Evolutionary conservation across 2,329 filamentous ascomycete genomes (phyloP), one percentile per base, ranked within the genome.

Genomic region (Phialophora verrucosa): DNA sequence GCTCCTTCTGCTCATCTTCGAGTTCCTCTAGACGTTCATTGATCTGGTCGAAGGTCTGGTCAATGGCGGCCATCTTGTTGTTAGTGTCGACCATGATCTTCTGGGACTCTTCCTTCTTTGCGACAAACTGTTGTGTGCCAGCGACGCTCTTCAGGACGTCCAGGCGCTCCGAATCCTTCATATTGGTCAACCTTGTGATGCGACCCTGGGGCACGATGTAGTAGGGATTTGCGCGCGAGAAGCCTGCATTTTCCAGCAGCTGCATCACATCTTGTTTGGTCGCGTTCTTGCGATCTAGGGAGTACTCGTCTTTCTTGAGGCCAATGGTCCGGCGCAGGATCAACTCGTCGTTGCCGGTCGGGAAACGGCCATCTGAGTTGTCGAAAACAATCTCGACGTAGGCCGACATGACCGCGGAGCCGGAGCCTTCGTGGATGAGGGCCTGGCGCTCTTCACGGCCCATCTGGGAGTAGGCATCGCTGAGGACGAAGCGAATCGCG

Each of bases 341-440:
- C 56, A 98, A 88, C 77, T 99, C 94, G 67, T 93, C 90, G 76
- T 92, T 95, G 72, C 92, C 92, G 10, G 93, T 97, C 42, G 93
- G 93, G 75, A 99, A 98, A 73, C 95, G 91, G 73, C 96, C 92
- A 77, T 99, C 94, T 74, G 87, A 91, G 77, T 99, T 99, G 84
- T 99, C 95, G 79, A 99, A 99, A 72, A 97, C 96, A 74, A 99
- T 92, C 80, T 99, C 95, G 66, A 99, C 96, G 74, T 98, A 99
- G n/a, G 95, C 96, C 56, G 93, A 97, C 92, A 97, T 97, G 74
- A 99, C 94, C 17, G 95, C 95, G 3, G 94, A 97, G 42, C 95
- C 96, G 3, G 95, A 96, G 49, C 96, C 96, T 84, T 99, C 96
- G 83, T 99, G 95, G n/a, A 99, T 86, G 42, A 99, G 87, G 32